A percentile compares a stretch with the other conserved stretches of the same genome.
Conservation (phyloP, 2,329 filamentous ascomycete species). For the Pseudogymnoascus sp. region DNA sequence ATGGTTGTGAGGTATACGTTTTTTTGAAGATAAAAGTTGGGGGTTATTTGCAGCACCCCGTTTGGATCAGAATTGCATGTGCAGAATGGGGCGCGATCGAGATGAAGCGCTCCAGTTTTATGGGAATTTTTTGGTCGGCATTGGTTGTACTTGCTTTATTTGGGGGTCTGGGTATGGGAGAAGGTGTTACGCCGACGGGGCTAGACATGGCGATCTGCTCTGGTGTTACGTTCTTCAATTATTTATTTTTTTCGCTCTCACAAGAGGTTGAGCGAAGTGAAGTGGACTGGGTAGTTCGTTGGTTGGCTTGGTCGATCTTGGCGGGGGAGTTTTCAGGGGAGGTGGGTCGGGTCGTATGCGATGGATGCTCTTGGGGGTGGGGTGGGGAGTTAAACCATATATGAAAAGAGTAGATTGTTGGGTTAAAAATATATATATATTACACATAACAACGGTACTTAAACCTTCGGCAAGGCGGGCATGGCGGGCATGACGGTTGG, state of each 20-base stretch:
- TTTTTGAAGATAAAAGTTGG: not conserved
- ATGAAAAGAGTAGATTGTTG: slow-evolving; percentile 5
- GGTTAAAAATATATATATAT: not conserved
- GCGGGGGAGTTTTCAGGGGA: not conserved
- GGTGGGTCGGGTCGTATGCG: not conserved
- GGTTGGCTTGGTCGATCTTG: not conserved
- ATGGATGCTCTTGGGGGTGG: not conserved
- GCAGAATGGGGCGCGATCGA: not conserved
- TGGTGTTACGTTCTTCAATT: not conserved
- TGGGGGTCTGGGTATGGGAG: not conserved
- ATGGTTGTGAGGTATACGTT: not conserved
- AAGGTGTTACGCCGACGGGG: not conserved
- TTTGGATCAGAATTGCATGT: not conserved
- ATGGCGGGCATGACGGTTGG: not conserved
- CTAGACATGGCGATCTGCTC: not conserved
- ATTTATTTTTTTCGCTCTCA: not conserved
- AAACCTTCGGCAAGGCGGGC: not conserved
- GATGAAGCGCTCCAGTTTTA: not conserved
- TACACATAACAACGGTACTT: not conserved
- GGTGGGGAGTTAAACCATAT: not conserved
- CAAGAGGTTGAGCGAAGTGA: not conserved
- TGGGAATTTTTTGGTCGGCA: not conserved
- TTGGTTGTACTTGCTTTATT: not conserved
- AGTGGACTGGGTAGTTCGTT: not conserved
- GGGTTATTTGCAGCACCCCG: not conserved